phyloP scores from a whole-genome alignment of 148 eudicot species.

The Cornus kousa region DNA sequence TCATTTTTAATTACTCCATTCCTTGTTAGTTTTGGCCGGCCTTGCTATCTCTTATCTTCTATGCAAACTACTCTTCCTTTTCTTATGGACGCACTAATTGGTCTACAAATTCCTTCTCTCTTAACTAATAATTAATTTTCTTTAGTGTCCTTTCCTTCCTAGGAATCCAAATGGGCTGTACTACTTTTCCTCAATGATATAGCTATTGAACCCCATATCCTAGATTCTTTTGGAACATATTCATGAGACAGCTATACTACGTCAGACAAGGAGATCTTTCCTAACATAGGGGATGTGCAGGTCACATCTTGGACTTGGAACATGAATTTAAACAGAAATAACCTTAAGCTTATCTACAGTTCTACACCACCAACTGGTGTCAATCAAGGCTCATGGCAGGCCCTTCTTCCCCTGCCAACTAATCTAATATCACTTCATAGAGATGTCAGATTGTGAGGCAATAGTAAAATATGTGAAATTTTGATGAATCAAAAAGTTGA shows the following conservation, averaged over 20 bases:
- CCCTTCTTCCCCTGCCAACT: background rate
- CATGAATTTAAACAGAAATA: too few species aligned
- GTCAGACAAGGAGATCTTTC: background rate
- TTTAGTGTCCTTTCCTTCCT: too few species aligned
- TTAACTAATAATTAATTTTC: too few species aligned
- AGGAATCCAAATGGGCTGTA: too few species aligned
- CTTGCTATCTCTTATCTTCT: too few species aligned
- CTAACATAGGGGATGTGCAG: background rate
- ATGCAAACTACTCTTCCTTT: too few species aligned
- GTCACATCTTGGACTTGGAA: background rate
- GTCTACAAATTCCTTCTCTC: too few species aligned
- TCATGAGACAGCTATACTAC: background rate
- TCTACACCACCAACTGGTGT: too few species aligned
- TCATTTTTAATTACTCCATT: too few species aligned
- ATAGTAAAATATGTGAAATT: background rate
- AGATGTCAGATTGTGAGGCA: background rate
- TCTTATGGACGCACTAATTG: too few species aligned
- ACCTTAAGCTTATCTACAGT: too few species aligned
- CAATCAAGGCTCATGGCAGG: background rate
- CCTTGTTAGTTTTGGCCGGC: too few species aligned
- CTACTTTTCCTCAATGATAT: background rate
- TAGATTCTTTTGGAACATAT: background rate
- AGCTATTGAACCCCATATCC: background rate
- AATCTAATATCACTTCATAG: background rate
- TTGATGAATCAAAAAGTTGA: background rate